These are phyloP conservation scores for Suhomyces sp. DNA, from an alignment of 805 yeast genomes.

Conservation along the genomic window DNA sequence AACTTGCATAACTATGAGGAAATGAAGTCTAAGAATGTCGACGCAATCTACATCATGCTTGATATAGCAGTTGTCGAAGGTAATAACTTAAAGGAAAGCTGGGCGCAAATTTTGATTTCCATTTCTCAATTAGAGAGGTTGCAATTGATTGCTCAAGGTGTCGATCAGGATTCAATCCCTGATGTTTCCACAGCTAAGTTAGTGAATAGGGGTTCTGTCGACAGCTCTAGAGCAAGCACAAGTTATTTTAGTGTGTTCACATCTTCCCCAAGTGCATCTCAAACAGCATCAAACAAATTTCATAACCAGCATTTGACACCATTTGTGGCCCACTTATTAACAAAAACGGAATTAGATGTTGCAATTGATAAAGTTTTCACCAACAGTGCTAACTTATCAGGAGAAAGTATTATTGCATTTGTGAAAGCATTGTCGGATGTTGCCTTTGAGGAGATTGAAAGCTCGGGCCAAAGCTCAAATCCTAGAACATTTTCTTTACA, in stretches of 20 bases:
- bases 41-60: slow-evolving; percentile 71
- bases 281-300: slow-evolving; percentile 67
- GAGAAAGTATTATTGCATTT: slow-evolving; percentile 82
- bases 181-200: slow-evolving; percentile 78
- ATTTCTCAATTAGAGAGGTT: slow-evolving; percentile 90
- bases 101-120: slow-evolving; percentile 80
- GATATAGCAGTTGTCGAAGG: slow-evolving; percentile 81
- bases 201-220: slow-evolving; percentile 49
- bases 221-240: slow-evolving; percentile 42
- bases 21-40: slow-evolving; percentile 74
- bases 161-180: slow-evolving; percentile 80
- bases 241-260: slow-evolving; percentile 61
- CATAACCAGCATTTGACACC: slow-evolving; percentile 67
- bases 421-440: slow-evolving; percentile 85
- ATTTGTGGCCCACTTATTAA: slow-evolving; percentile 55
- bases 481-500: slow-evolving; percentile 93
- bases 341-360: slow-evolving; percentile 69
- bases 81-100: slow-evolving; percentile 63
- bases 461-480: slow-evolving; percentile 74
- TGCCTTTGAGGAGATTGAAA: slow-evolving; percentile 85
- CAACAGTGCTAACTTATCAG: slow-evolving; percentile 73
- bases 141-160: slow-evolving; percentile 84
- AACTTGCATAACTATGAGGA: slow-evolving; percentile 77
- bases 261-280: slow-evolving; percentile 51
- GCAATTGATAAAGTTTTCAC: slow-evolving; percentile 86